A percentile compares a stretch with the other conserved stretches of the same genome.
phyloP scores from a whole-genome alignment of 805 yeast species.

The Dipodascus geniculatus region DNA sequence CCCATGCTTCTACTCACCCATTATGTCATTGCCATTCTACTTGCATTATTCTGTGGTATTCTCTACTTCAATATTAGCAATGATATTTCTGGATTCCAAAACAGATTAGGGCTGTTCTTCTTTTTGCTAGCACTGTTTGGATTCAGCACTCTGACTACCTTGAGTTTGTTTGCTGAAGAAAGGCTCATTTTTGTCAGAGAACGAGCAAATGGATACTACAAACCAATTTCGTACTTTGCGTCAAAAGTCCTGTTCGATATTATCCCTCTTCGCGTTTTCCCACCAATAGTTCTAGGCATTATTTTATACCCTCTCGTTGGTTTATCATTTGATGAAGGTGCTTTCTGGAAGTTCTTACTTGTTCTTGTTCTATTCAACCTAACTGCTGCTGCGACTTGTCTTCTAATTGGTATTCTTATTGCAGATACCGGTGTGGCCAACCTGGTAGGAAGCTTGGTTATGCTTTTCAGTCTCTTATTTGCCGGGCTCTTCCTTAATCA shows the following conservation, averaged over 20 bases:
- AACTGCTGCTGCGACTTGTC: slow-evolving; percentile 72
- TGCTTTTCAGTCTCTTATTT: slow-evolving; percentile 76
- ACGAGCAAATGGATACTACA: slow-evolving; percentile 88
- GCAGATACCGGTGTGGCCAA: slow-evolving; percentile 90
- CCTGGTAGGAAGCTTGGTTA: slow-evolving; percentile 70
- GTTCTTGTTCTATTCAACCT: slow-evolving; percentile 75
- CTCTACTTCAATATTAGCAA: slow-evolving; percentile 73
- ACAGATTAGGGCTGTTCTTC: slow-evolving; percentile 86
- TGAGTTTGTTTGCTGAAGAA: slow-evolving; percentile 81
- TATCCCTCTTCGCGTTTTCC: slow-evolving; percentile 84
- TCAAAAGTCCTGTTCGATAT: slow-evolving; percentile 86
- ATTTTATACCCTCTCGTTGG: slow-evolving; percentile 89
- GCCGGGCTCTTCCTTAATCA: slow-evolving; percentile 91
- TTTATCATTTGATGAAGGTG: slow-evolving; percentile 62
- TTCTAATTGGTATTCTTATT: slow-evolving; percentile 77
- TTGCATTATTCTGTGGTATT: slow-evolving; percentile 78
- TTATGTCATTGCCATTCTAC: slow-evolving; percentile 59
- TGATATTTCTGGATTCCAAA: slow-evolving; percentile 94
- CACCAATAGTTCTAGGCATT: slow-evolving; percentile 71
- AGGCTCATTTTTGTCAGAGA: slow-evolving; percentile 84
- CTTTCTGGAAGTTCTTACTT: slow-evolving; percentile 55
- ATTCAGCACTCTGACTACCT: slow-evolving; percentile 82
- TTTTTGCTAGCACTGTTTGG: slow-evolving; percentile 87
- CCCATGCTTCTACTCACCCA: slow-evolving; percentile 83
- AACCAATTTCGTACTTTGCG: slow-evolving; percentile 72